Evolutionary conservation across 257 asterid genomes (phyloP).

Genomic region (Solanum tarapatanum): DNA sequence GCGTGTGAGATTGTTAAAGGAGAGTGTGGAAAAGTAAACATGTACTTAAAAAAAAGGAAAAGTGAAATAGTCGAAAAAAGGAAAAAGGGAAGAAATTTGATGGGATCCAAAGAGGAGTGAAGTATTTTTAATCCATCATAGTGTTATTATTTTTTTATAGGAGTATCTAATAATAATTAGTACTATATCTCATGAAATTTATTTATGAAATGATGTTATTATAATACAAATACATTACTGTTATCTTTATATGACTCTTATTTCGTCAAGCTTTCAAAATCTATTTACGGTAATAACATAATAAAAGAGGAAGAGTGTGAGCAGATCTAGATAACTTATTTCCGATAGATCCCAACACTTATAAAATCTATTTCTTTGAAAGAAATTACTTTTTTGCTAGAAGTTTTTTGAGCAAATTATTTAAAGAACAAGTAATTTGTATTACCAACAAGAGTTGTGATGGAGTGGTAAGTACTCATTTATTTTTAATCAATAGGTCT

Average conservation of each 20-base stretch:
- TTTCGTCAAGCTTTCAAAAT: not conserved
- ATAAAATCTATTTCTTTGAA: not conserved
- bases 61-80: not conserved
- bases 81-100: constrained; percentile 4
- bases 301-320: not conserved
- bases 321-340: not conserved
- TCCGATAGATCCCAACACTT: not conserved
- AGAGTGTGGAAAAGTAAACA: constrained; percentile 19
- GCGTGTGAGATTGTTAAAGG: constrained; percentile 66
- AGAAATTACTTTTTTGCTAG: not conserved
- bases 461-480: too few species aligned
- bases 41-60: not conserved
- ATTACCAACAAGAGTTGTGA: too few species aligned
- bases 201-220: not conserved
- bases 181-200: not conserved
- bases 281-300: not conserved
- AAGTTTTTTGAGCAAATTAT: not conserved
- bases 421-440: not conserved
- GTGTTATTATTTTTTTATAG: not conserved
- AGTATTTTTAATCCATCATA: not conserved
- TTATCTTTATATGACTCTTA: not conserved
- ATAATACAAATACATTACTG: not conserved
- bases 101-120: not conserved
- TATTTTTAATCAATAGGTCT: not conserved
- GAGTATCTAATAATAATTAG: not conserved